phyloP scores from a whole-genome alignment of 2,329 filamentous ascomycete genomes.

The Colletotrichum lindemuthianum region DNA sequence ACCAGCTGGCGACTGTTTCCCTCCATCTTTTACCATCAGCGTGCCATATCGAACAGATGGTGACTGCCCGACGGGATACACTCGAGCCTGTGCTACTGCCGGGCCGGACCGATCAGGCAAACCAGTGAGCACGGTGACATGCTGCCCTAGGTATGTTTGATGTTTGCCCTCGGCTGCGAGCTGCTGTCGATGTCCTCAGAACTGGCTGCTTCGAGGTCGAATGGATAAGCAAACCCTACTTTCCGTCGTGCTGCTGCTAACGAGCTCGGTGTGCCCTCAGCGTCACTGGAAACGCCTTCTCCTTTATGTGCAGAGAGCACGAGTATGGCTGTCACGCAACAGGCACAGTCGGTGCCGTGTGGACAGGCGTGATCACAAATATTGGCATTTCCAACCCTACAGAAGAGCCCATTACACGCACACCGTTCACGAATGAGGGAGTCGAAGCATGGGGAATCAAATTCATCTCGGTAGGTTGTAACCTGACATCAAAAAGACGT shows the following conservation, averaged over 20 bases:
- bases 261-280: not conserved
- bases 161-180: not conserved
- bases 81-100: constrained; percentile 31
- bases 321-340: constrained; percentile 28
- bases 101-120: not conserved
- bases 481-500: no score
- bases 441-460: constrained; percentile 28
- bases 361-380: constrained; percentile 27
- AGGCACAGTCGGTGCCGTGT: constrained; percentile 1
- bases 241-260: not conserved
- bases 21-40: constrained; percentile 17
- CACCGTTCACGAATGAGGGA: constrained; percentile 11
- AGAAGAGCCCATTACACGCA: constrained; percentile 12
- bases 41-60: constrained; percentile 27
- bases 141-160: constrained; percentile 27
- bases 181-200: no score
- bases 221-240: no score
- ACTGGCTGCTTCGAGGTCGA: no score
- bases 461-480: constrained; percentile 20
- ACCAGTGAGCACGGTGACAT: constrained; percentile 28
- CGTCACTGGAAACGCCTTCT: constrained; percentile 22
- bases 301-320: constrained; percentile 29
- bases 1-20: constrained; percentile 27
- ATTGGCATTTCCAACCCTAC: constrained; percentile 14
- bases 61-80: constrained; percentile 29